Evolutionary conservation across 208 protist genomes (phyloP).

Genomic region (Acanthamoeba sp.): DNA sequence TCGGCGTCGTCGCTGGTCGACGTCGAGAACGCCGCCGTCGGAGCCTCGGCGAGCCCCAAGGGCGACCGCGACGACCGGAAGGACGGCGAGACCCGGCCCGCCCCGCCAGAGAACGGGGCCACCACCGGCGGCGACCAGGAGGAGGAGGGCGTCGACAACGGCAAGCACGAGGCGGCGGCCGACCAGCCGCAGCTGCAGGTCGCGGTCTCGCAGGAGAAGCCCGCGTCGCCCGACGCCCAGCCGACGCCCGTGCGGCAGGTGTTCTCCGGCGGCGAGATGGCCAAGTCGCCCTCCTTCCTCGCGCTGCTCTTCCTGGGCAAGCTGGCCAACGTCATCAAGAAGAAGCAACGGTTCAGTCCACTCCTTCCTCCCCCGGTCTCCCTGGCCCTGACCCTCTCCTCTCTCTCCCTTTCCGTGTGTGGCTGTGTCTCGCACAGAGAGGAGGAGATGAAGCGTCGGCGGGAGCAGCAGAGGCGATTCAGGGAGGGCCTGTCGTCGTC

Average conservation of each 20-base stretch:
- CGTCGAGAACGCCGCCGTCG: not conserved
- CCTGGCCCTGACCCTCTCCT: no score
- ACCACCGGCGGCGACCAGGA: not conserved
- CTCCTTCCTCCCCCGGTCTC: no score
- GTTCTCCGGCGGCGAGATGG: slow-evolving; percentile 63
- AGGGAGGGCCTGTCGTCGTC: not conserved
- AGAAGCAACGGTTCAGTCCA: slow-evolving; percentile 16
- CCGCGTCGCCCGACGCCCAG: slow-evolving; percentile 1
- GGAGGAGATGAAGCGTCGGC: slow-evolving; percentile 40
- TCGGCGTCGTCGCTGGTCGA: slow-evolving; percentile 44
- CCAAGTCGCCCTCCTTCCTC: slow-evolving; percentile 64
- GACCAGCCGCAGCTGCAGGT: not conserved
- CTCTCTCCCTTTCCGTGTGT: no score
- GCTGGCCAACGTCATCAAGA: not conserved
- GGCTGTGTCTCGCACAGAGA: not conserved
- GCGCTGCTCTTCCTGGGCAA: slow-evolving; percentile 71
- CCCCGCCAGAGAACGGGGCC: not conserved
- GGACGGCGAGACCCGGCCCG: not conserved
- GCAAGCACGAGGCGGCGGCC: not conserved
- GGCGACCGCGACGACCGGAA: not conserved
- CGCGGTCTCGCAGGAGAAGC: not conserved
- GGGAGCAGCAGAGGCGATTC: slow-evolving; percentile 44
- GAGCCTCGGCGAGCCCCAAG: not conserved
- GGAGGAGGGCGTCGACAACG: no score
- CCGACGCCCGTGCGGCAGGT: not conserved